Conservation (phyloP, 805 yeast genomes). For the Myxozyma neotropica region DNA sequence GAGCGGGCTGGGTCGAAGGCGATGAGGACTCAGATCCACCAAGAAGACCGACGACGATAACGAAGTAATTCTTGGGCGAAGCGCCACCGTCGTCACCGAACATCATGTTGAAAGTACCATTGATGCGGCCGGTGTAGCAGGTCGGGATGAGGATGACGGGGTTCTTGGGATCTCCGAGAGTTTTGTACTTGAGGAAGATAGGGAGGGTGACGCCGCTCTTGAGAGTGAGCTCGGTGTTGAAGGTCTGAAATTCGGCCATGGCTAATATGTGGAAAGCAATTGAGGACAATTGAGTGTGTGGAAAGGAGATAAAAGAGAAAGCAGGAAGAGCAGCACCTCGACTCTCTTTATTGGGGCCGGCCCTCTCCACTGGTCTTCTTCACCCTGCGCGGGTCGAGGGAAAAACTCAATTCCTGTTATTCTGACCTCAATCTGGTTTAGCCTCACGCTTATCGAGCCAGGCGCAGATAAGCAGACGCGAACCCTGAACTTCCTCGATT, state of each 20-base stretch:
- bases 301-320: background rate
- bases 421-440: background rate
- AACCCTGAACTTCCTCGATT: no score
- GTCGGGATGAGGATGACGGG: constrained; percentile 34
- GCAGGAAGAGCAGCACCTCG: background rate
- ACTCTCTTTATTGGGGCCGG: background rate
- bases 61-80: constrained; percentile 32
- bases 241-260: constrained; percentile 30
- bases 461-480: no score
- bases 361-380: background rate
- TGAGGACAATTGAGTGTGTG: background rate
- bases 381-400: background rate
- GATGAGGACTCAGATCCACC: constrained; percentile 35
- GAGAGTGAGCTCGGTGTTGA: constrained; percentile 30
- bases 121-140: constrained; percentile 34
- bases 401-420: constrained; percentile 9
- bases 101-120: constrained; percentile 24
- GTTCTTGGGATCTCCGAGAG: constrained; percentile 33
- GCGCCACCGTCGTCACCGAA: constrained; percentile 30
- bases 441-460: constrained; percentile 5
- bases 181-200: constrained; percentile 32
- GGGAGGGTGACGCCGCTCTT: constrained; percentile 33
- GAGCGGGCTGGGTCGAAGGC: constrained; percentile 33
- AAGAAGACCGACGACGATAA: constrained; percentile 32
- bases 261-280: constrained; percentile 24